Conservation (phyloP, 177 flowering plant species). For the Vitis hybrid region DNA sequence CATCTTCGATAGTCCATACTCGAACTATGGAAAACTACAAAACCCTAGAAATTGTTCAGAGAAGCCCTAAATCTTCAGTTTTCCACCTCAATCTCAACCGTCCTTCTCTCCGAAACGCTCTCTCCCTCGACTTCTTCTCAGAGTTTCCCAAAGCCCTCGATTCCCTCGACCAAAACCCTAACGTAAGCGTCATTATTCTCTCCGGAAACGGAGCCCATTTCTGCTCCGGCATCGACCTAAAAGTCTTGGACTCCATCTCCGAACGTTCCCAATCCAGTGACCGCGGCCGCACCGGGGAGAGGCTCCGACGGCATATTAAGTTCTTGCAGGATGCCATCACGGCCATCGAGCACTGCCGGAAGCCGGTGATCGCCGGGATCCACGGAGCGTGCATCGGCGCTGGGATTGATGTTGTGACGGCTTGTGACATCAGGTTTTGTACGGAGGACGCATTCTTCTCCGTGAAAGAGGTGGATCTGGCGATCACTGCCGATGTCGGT, state of each 20-base stretch:
- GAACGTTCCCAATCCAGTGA: slow-evolving; percentile 26
- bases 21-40: slow-evolving; percentile 35
- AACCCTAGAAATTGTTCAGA: slow-evolving; percentile 41
- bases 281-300: slow-evolving; percentile 57
- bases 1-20: neutral
- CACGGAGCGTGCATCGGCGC: slow-evolving; percentile 89
- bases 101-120: slow-evolving; percentile 66
- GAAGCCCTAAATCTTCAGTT: slow-evolving; percentile 33
- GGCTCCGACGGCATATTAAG: slow-evolving; percentile 55
- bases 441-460: slow-evolving; percentile 58
- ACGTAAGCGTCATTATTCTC: slow-evolving; percentile 62
- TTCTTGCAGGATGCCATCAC: slow-evolving; percentile 67
- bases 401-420: slow-evolving; percentile 78
- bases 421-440: slow-evolving; percentile 82
- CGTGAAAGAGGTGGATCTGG: slow-evolving; percentile 93
- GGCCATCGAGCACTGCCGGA: slow-evolving; percentile 75
- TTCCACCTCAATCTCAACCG: slow-evolving; percentile 54
- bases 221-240: slow-evolving; percentile 89
- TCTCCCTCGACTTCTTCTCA: slow-evolving; percentile 66
- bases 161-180: slow-evolving; percentile 68
- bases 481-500: slow-evolving; percentile 78
- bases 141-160: slow-evolving; percentile 71
- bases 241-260: slow-evolving; percentile 25
- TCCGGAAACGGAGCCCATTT: slow-evolving; percentile 61
- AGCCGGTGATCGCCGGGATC: slow-evolving; percentile 72